Conservation (phyloP, 106 monocot species). For the Dendrobium chrysotoxum region DNA sequence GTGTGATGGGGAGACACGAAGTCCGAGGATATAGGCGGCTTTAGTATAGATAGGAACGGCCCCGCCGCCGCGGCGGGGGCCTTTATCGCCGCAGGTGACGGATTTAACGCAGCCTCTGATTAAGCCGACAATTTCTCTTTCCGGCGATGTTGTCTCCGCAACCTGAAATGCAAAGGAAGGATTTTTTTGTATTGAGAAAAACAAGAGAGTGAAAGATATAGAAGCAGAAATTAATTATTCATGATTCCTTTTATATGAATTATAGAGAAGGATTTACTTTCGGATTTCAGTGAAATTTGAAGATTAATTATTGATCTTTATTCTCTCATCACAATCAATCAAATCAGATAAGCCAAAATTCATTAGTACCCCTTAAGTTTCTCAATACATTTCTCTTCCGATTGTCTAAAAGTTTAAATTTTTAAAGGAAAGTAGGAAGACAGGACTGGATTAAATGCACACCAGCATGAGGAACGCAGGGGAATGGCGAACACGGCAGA, state of each 20-base stretch:
- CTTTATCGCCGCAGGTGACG: conserved; percentile 47
- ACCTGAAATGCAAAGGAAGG: conserved; percentile 19
- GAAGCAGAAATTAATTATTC: no score
- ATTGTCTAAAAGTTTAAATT: background rate
- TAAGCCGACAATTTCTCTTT: conserved; percentile 49
- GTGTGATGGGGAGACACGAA: conserved; percentile 56
- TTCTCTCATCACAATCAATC: no score
- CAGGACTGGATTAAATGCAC: background rate
- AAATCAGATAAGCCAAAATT: background rate
- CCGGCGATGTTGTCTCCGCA: conserved; percentile 33
- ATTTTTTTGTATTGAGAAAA: background rate
- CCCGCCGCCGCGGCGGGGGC: conserved; percentile 4
- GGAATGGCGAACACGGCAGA: conserved; percentile 36
- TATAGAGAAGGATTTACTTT: no score
- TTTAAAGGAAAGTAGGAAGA: background rate
- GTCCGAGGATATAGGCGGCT: conserved; percentile 64
- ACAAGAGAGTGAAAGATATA: no score
- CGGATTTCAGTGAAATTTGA: no score
- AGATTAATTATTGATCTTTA: no score
- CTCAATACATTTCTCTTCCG: no score
- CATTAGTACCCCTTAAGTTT: no score
- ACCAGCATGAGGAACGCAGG: conserved; percentile 37
- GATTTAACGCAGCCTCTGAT: conserved; percentile 68
- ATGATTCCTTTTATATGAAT: no score
- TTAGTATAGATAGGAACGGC: conserved; percentile 31